Base-by-base conservation (phyloP, 805 yeast genomes). In the Sugiyamaella chiloensis region DNA sequence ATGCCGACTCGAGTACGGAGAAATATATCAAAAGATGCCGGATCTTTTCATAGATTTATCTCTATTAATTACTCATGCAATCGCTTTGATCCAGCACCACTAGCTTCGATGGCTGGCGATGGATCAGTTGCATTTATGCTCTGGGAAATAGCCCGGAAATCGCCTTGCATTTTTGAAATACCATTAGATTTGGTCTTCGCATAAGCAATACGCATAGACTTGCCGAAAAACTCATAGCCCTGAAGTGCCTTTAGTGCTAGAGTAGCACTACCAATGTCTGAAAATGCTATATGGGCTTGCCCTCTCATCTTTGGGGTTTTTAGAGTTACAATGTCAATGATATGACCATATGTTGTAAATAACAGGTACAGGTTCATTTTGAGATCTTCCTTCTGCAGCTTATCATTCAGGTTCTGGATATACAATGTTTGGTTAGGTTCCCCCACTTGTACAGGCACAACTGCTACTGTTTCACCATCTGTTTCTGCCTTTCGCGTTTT, bases 251-350 rank as follows among this genome's bases (percentile, higher is more conserved):
- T 32, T 41, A 62, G 47, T 3, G 73, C 74, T 20, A 42, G 26
- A 4, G 55, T 46, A 4, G 75, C 73, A 11, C 57, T 40, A 12
- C 51, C 52, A 7, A 54, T 47, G 37, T 57, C 56, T 12, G 42
- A 53, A 39, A 65, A 71, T 23, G 62, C 72, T 7, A 71, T 48
- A 42, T 65, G 70, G 2, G 75, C 75, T 57, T 70, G 75, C 19
- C 75, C 75, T 5, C 74, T 56, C 74, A 70, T 68, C 40, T 55
- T 56, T 23, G 62, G 58, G 14, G 69, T 61, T 44, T 67, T 67
- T 49, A 60, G 52, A 3, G 71, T 64, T 20, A 70, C 65, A 12
- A 70, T 46, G 24, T 65, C 66, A 2, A 67, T 35, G 3, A 70
- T 55, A 12, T 54, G 61, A 20, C 75, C 75, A 46, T 62, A 67